Percentiles rank a stretch among this genome's conserved stretches.
These are phyloP conservation scores for Cymbopogon citratus DNA, from an alignment of 176 grass and related monocot species.

Conservation along the genomic window DNA sequence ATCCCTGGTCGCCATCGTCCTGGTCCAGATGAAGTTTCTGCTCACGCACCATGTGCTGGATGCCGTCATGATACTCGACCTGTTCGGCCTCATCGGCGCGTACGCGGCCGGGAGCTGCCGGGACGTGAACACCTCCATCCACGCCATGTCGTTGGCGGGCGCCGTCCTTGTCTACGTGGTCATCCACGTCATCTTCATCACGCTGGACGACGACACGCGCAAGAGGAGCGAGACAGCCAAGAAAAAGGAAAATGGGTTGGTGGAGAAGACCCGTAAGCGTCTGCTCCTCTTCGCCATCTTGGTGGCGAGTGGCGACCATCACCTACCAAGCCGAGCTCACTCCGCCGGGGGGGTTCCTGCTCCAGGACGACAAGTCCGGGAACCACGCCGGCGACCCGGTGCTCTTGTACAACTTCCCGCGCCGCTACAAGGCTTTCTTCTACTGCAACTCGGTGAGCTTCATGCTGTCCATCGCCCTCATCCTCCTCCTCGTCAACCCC, in stretches of 20 bases:
- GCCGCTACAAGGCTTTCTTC: not conserved
- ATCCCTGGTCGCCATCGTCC: not conserved
- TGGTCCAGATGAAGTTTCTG: not conserved
- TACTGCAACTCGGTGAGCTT: not conserved
- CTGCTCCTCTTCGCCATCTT: not conserved
- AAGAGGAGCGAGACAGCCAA: not conserved
- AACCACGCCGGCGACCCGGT: not conserved
- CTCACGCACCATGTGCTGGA: not conserved
- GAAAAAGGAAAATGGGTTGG: not conserved
- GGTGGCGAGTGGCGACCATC: not conserved
- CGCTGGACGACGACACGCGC: not conserved
- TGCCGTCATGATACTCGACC: not conserved
- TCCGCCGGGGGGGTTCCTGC: not conserved
- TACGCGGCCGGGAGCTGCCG: not conserved
- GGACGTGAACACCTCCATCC: not conserved
- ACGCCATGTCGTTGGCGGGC: not conserved
- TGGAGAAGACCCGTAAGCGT: not conserved
- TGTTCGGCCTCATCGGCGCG: not conserved
- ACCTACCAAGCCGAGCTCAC: not conserved
- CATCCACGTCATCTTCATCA: not conserved
- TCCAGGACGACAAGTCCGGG: not conserved
- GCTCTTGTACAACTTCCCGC: not conserved
- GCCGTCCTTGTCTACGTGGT: not conserved
- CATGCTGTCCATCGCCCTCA: not conserved
- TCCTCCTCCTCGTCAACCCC: not conserved